A percentile compares a stretch with the other conserved stretches of the same genome.
phyloP scores from a whole-genome alignment of 768 basidiomycete genomes.

The Hypholoma sublateritium region DNA sequence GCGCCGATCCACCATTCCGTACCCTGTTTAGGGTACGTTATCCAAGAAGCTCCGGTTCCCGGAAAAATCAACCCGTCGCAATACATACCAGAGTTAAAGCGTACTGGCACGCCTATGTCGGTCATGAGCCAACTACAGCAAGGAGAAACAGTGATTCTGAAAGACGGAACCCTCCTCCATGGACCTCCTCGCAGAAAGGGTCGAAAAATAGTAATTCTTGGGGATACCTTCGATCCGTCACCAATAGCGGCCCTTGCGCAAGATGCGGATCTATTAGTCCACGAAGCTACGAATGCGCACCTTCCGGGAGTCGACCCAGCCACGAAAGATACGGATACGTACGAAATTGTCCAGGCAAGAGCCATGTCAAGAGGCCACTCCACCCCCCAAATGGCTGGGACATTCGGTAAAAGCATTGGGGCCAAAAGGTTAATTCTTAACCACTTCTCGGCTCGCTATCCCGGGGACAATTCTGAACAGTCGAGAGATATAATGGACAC shows the following conservation, averaged over 20 bases:
- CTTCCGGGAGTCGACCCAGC: conserved; percentile 61
- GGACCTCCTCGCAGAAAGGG: conserved; percentile 68
- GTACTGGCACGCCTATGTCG: conserved; percentile 68
- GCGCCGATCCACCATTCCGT: conserved; percentile 81
- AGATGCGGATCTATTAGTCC: conserved; percentile 74
- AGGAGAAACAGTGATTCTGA: conserved; percentile 60
- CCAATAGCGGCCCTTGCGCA: conserved; percentile 57
- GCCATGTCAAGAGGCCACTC: conserved; percentile 83
- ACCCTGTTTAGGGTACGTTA: conserved; percentile 78
- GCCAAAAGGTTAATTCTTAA: conserved; percentile 72
- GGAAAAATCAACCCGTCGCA: conserved; percentile 73
- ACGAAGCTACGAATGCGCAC: conserved; percentile 90
- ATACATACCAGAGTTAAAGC: conserved; percentile 67
- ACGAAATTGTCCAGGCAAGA: conserved; percentile 57
- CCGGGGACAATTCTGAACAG: conserved; percentile 57
- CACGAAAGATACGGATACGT: conserved; percentile 63
- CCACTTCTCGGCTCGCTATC: conserved; percentile 83
- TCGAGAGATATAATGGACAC: conserved; percentile 60
- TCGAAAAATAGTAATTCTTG: conserved; percentile 77
- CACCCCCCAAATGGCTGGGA: conserved; percentile 88
- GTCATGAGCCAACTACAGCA: conserved; percentile 66
- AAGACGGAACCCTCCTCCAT: conserved; percentile 70
- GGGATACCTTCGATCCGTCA: conserved; percentile 84
- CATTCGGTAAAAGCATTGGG: conserved; percentile 66
- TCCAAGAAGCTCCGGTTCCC: conserved; percentile 68